A percentile compares a stretch with the other conserved stretches of the same genome.
phyloP scores from a whole-genome alignment of 495 filamentous ascomycete species.

The Xylaria intraflava region DNA sequence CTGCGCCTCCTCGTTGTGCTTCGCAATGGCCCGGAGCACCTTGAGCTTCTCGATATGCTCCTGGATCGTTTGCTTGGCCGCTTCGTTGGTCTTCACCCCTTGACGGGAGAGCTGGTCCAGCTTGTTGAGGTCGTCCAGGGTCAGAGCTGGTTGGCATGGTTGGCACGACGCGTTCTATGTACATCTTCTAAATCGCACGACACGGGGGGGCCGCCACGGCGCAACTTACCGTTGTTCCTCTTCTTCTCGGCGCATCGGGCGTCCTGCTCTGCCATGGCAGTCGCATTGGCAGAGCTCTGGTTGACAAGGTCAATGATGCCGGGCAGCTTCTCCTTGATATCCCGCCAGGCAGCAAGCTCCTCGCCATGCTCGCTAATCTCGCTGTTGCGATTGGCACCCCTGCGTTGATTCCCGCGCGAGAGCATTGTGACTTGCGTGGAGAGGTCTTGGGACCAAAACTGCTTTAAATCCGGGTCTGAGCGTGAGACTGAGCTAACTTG shows the following conservation, averaged over 20 bases:
- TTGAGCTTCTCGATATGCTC: conserved; percentile 41
- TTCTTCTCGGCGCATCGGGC: conserved; percentile 38
- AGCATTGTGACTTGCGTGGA: conserved; percentile 27
- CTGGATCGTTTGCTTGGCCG: conserved; percentile 27
- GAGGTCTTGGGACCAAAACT: not conserved
- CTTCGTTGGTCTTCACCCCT: conserved; percentile 38
- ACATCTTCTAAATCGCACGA: too few relatives aligned
- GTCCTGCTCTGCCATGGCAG: conserved; percentile 36
- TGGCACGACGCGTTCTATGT: not conserved
- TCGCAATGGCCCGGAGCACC: conserved; percentile 37
- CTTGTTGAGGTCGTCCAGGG: conserved; percentile 24
- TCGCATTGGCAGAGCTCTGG: conserved; percentile 33
- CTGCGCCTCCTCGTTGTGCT: conserved; percentile 57
- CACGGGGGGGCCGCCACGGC: not conserved
- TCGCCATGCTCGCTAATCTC: conserved; percentile 41
- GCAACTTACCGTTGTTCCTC: conserved; percentile 21
- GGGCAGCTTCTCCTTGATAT: conserved; percentile 38
- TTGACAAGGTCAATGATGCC: conserved; percentile 35
- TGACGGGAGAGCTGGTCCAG: conserved; percentile 36
- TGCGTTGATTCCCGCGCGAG: conserved; percentile 38
- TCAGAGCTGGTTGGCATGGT: conserved; percentile 12
- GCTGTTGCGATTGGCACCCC: conserved; percentile 43
- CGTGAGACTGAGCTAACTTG: not conserved
- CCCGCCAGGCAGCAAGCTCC: conserved; percentile 39
- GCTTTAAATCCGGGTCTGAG: not conserved